These are phyloP conservation scores for Canavalia gladiata DNA, from an alignment of 306 rosid genomes.

Conservation along the genomic window DNA sequence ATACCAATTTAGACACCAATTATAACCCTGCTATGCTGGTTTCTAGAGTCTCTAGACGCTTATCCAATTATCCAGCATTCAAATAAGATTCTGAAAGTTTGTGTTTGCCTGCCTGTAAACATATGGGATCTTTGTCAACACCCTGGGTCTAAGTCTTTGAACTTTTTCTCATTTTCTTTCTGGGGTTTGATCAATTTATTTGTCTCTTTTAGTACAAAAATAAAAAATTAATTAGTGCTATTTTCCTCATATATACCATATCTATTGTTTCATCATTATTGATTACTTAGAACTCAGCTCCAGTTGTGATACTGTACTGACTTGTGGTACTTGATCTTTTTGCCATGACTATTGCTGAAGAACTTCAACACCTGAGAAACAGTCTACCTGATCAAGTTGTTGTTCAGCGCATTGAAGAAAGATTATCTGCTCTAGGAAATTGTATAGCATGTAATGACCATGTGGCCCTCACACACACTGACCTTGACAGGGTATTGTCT, in stretches of 20 bases:
- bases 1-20: too few relatives aligned
- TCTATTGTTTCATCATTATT: slow-evolving; percentile 16
- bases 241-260: neutral
- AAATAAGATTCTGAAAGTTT: neutral
- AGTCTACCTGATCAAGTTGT: slow-evolving; percentile 87
- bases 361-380: slow-evolving; percentile 90
- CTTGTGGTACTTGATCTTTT: slow-evolving; percentile 17
- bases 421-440: slow-evolving; percentile 82
- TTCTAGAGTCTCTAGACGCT: too few relatives aligned
- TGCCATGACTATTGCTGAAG: slow-evolving; percentile 51
- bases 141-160: neutral
- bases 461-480: slow-evolving; percentile 89
- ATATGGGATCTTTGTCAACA: neutral
- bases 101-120: neutral
- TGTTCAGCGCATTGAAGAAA: slow-evolving; percentile 70
- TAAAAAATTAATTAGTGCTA: neutral
- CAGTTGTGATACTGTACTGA: slow-evolving; percentile 17
- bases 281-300: neutral
- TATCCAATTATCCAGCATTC: too few relatives aligned
- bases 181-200: neutral
- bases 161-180: neutral
- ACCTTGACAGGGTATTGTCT: slow-evolving; percentile 74
- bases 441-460: slow-evolving; percentile 89
- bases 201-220: neutral
- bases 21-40: too few relatives aligned